Evolutionary conservation across 2,329 filamentous ascomycete genomes (phyloP).

Genomic region (Myriangium duriaei): DNA sequence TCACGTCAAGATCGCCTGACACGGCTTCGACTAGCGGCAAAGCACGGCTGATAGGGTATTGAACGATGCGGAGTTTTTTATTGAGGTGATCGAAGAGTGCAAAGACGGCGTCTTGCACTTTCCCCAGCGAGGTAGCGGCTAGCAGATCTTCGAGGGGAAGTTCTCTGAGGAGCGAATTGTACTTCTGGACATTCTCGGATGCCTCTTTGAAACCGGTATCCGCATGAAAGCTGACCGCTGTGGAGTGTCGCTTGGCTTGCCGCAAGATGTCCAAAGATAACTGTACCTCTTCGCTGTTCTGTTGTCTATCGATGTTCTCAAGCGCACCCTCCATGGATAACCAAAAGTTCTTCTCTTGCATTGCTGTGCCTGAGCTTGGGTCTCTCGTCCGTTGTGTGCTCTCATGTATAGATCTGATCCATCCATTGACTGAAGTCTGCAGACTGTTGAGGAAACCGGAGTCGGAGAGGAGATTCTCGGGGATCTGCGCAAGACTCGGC

Average conservation of each 20-base stretch:
- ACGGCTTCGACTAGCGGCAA: slow-evolving; percentile 94
- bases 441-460: slow-evolving; percentile 87
- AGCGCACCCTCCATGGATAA: slow-evolving; percentile 89
- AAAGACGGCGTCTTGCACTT: slow-evolving; percentile 76
- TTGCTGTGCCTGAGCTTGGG: slow-evolving; percentile 63
- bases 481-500: slow-evolving; percentile 67
- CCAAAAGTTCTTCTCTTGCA: slow-evolving; percentile 99
- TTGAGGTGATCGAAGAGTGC: slow-evolving; percentile 91
- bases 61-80: slow-evolving; percentile 93
- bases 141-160: slow-evolving; percentile 92
- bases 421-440: slow-evolving; percentile 86
- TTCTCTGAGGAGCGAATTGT: slow-evolving; percentile 97
- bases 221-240: slow-evolving; percentile 89
- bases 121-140: slow-evolving; percentile 77
- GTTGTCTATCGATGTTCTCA: slow-evolving; percentile 79
- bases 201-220: slow-evolving; percentile 95
- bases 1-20: slow-evolving; percentile 78
- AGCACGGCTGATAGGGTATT: slow-evolving; percentile 85
- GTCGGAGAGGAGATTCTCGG: slow-evolving; percentile 64
- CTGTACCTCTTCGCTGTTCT: slow-evolving; percentile 76
- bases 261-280: slow-evolving; percentile 91
- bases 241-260: slow-evolving; percentile 94
- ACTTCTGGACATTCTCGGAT: slow-evolving; percentile 92
- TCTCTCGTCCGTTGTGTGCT: slow-evolving; percentile 93
- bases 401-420: slow-evolving; percentile 97